These are phyloP conservation scores for Rhizoclosmatium sp. DNA, from an alignment of 192 early-diverging fungal genomes.

Conservation along the genomic window DNA sequence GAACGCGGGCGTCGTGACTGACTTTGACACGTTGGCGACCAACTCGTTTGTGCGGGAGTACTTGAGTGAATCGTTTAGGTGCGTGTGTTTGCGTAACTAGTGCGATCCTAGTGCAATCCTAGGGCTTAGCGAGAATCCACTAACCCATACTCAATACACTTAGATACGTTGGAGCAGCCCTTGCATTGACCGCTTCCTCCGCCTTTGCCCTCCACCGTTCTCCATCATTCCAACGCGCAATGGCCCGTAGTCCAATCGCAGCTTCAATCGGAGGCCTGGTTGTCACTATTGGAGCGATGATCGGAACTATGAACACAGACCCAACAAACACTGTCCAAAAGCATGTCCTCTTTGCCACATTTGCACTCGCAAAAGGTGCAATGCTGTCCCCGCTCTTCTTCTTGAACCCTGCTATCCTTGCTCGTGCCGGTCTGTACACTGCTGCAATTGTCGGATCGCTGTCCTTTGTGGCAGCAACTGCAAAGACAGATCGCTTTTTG, in stretches of 20 bases:
- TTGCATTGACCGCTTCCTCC: slow-evolving; percentile 8
- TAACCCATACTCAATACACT: neutral
- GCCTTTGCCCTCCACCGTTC: slow-evolving; percentile 11
- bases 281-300: slow-evolving; percentile 8
- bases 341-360: slow-evolving; percentile 30
- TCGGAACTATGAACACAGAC: slow-evolving; percentile 23
- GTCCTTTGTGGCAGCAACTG: slow-evolving; percentile 21
- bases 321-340: slow-evolving; percentile 17
- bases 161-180: slow-evolving; percentile 30
- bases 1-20: neutral
- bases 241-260: slow-evolving; percentile 6
- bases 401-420: slow-evolving; percentile 26
- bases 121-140: neutral
- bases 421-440: slow-evolving; percentile 19
- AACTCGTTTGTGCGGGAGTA: slow-evolving; percentile 31
- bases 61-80: slow-evolving; percentile 22
- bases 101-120: too few species aligned
- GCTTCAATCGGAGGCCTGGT: slow-evolving; percentile 17
- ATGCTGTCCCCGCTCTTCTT: slow-evolving; percentile 31
- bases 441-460: slow-evolving; percentile 34
- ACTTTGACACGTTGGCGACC: slow-evolving; percentile 16
- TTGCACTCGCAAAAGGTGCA: slow-evolving; percentile 19
- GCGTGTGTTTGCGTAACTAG: neutral
- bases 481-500: slow-evolving; percentile 22
- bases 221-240: neutral